phyloP scores from a whole-genome alignment of 768 basidiomycete species.

The Strobilomyces confusus region DNA sequence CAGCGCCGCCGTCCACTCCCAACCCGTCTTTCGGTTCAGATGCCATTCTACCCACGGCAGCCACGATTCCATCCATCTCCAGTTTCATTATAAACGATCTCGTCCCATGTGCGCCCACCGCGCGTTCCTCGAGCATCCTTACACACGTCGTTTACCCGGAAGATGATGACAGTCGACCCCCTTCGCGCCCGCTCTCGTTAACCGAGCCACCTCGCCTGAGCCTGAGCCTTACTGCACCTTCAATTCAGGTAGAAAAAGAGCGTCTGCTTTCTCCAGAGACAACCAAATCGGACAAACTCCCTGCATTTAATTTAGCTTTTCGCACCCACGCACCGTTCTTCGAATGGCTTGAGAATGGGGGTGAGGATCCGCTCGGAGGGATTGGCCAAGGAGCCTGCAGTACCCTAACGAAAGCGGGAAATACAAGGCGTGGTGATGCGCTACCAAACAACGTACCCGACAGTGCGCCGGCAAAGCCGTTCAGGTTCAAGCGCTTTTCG shows the following conservation, averaged over 20 bases:
- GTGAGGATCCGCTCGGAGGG: conserved; percentile 27
- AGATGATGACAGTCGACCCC: background rate
- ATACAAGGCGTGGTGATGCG: background rate
- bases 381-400: conserved; percentile 19
- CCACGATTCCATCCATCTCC: background rate
- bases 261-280: background rate
- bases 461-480: conserved; percentile 33
- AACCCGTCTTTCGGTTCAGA: conserved; percentile 12
- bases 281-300: conserved; percentile 13
- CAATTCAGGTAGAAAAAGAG: background rate
- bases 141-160: conserved; percentile 19
- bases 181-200: background rate
- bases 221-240: background rate
- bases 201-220: background rate
- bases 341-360: conserved; percentile 68
- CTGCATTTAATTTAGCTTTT: conserved; percentile 76
- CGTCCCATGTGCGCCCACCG: background rate
- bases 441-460: background rate
- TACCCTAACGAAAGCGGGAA: background rate
- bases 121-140: conserved; percentile 23
- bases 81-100: background rate
- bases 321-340: conserved; percentile 53
- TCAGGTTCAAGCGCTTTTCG: conserved; percentile 64
- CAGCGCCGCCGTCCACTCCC: too few species aligned
- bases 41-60: background rate